Evolutionary conservation across 2,329 filamentous ascomycete genomes (phyloP), one percentile per base, ranked within the genome.

Genomic region (Cladophialophora bantiana): DNA sequence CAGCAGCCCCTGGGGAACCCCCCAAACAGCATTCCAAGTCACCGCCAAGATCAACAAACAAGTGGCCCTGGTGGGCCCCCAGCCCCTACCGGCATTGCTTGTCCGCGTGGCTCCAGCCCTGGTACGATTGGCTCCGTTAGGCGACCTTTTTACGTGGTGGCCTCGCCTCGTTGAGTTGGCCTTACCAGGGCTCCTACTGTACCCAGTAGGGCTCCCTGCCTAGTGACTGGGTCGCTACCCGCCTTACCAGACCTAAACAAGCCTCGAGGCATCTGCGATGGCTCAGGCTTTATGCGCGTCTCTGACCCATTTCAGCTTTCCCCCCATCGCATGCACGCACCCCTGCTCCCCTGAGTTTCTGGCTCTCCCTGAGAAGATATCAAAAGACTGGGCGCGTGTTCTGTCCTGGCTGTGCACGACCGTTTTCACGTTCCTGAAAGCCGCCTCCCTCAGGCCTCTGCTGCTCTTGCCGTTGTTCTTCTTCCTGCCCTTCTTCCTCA

Each of bases 301-400:
- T 34, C 18, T 48, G 18, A 36, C 48, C 48, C 45, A n/a, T 26
- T 61, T 52, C 59, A 61, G 59, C 59, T 53, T n/a, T n/a, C 57
- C 9, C 42, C 52, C 42, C 13, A 53, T 32, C 32, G 36, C 32
- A 40, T 26, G 18, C 4, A 20, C 42, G 7, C n/a, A 50, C 18
- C 58, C 58, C 59, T 61, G 59, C 59, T 32, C 45, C 35, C 59
- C 59, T 60, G 58, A 53, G 15, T 20, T 54, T 34, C 52, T 10
- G 31, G 31, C 34, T 36, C 31, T 34, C 31, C 34, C 52, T 36
- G 52, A 34, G 52, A 50, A 50, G 45, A 20, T 3, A 9, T 10
- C 52, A 26, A 55, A 55, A 55, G 31, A 18, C 26, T 35, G 38
- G 48, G 36, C 57, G 38, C 40, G 57, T 48, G 38, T 53, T 52